Evolutionary conservation across 345 rosid species (phyloP).

Genomic region (Physaria fendleri): DNA sequence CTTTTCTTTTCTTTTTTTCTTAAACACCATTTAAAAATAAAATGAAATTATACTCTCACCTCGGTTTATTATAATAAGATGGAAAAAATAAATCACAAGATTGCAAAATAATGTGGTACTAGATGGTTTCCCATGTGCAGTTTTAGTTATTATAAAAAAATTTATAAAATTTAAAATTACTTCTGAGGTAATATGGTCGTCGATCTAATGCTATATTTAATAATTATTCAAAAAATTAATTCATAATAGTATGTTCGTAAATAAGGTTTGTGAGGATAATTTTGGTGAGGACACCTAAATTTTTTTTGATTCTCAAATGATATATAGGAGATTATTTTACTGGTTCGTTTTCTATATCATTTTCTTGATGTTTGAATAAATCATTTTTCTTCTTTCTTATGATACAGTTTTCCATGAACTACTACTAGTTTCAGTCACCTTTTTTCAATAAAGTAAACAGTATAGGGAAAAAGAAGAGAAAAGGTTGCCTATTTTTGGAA

Average conservation of each 20-base stretch:
- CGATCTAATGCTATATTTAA: too few relatives aligned
- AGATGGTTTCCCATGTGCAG: too few relatives aligned
- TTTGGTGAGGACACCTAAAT: too few relatives aligned
- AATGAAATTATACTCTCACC: not conserved
- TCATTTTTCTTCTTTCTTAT: not conserved
- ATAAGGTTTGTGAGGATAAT: too few relatives aligned
- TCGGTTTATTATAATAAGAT: not conserved
- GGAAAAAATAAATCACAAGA: not conserved
- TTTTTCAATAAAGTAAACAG: constrained; percentile 19
- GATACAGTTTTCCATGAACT: not conserved
- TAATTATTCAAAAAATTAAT: too few relatives aligned
- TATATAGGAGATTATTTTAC: too few relatives aligned
- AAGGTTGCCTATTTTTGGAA: constrained; percentile 14
- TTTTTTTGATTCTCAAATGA: too few relatives aligned
- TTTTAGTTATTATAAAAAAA: too few relatives aligned
- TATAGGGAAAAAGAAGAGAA: constrained; percentile 8
- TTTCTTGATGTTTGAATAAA: too few relatives aligned
- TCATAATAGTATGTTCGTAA: too few relatives aligned
- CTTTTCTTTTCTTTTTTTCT: not conserved
- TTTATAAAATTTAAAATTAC: too few relatives aligned
- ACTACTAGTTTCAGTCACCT: constrained; percentile 15
- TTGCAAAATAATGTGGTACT: not conserved
- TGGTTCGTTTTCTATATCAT: not conserved
- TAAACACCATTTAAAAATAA: not conserved
- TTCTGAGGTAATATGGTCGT: too few relatives aligned